Percentiles rank a stretch among this genome's conserved stretches.
These are phyloP conservation scores for Paramecium sexaurelia DNA, from an alignment of 73 alveolate genomes.

Conservation along the genomic window DNA sequence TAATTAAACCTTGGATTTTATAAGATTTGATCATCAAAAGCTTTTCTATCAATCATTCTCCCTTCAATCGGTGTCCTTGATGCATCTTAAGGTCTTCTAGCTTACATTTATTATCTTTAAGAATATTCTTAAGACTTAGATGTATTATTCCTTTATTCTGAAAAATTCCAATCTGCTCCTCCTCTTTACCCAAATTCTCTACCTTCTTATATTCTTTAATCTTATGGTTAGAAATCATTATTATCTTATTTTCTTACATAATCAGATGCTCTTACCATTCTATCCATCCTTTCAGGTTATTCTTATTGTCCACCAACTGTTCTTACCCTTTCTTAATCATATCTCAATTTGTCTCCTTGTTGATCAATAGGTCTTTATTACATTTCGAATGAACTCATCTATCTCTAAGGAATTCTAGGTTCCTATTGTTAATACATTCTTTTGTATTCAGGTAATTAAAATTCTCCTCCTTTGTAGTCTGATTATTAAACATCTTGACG, in stretches of 20 bases:
- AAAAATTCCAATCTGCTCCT: not conserved
- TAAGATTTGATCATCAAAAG: not conserved
- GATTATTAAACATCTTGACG: not conserved
- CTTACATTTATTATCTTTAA: not conserved
- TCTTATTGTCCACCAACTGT: not conserved
- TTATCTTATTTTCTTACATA: not conserved
- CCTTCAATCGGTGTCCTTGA: not conserved
- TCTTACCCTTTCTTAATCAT: not conserved
- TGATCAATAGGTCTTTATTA: not conserved
- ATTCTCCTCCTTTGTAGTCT: not conserved
- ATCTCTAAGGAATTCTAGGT: not conserved
- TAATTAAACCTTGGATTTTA: not conserved
- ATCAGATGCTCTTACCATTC: not conserved
- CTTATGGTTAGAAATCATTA: not conserved
- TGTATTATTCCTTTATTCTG: not conserved
- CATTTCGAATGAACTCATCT: not conserved
- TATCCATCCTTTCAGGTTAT: not conserved
- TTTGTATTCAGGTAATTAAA: constrained; percentile 1
- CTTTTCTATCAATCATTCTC: not conserved
- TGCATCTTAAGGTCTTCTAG: not conserved
- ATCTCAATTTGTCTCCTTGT: not conserved
- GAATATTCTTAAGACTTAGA: constrained; percentile 5
- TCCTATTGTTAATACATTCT: not conserved
- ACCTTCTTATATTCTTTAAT: not conserved
- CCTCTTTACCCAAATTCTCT: not conserved